Conservation (phyloP, 2,329 filamentous ascomycete genomes). For the Paramyrothecium roridum region DNA sequence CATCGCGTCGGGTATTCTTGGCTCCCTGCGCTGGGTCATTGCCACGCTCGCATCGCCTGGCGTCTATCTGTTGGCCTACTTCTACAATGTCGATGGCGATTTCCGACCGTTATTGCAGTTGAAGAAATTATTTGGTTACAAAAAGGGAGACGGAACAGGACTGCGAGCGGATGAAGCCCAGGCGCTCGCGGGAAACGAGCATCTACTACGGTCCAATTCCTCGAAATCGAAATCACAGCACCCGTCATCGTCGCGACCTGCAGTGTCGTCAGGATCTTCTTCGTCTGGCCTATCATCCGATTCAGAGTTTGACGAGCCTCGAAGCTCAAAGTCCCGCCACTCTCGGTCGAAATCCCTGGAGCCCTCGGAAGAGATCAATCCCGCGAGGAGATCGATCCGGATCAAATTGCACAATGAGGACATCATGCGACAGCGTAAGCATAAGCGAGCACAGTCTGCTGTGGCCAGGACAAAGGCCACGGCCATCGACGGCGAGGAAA, state of each 20-base stretch:
- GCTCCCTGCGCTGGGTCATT: constrained; percentile 74
- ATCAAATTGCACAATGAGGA: constrained; percentile 89
- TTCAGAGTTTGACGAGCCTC: constrained; percentile 58
- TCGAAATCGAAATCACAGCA: constrained; percentile 10
- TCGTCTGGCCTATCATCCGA: constrained; percentile 70
- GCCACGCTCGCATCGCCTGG: constrained; percentile 77
- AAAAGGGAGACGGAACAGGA: constrained; percentile 42
- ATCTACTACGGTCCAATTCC: constrained; percentile 23
- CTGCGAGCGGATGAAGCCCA: constrained; percentile 22
- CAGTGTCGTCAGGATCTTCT: constrained; percentile 34
- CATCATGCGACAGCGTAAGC: constrained; percentile 68
- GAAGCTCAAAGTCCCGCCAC: constrained; percentile 39
- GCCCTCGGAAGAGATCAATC: constrained; percentile 58
- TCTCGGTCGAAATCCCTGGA: constrained; percentile 61
- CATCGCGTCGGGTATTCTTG: constrained; percentile 68
- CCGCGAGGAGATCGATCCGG: constrained; percentile 75
- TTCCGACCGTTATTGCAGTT: constrained; percentile 78
- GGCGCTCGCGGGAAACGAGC: constrained; percentile 19
- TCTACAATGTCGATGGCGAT: constrained; percentile 75
- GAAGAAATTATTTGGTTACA: constrained; percentile 56
- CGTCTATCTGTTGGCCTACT: constrained; percentile 76
- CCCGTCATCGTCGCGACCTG: constrained; percentile 16
- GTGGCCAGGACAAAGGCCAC: constrained; percentile 39
- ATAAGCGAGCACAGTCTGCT: constrained; percentile 56
- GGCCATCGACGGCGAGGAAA: constrained; percentile 39